These are phyloP conservation scores for Cylindricascospora bacillispora DNA, from an alignment of 1,139 yeast species.

Conservation along the genomic window DNA sequence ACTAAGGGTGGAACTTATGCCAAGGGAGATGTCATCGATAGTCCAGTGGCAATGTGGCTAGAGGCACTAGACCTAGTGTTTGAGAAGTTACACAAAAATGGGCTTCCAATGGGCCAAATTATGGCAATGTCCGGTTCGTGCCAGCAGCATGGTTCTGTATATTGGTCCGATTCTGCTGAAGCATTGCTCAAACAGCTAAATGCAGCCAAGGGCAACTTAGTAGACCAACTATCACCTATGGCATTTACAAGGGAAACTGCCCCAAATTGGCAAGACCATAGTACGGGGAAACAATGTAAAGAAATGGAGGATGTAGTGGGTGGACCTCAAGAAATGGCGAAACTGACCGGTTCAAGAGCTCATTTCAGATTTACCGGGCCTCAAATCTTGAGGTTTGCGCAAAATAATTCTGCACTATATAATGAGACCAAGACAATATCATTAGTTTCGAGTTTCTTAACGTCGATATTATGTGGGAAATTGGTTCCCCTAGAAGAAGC, in stretches of 20 bases:
- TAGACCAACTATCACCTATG: conserved; percentile 33
- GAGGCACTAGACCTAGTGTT: conserved; percentile 66
- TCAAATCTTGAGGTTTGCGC: conserved; percentile 66
- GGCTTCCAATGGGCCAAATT: conserved; percentile 49
- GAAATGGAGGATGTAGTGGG: conserved; percentile 44
- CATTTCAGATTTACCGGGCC: conserved; percentile 87
- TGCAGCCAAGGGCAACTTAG: conserved; percentile 22
- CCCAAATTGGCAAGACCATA: conserved; percentile 94
- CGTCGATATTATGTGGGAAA: conserved; percentile 56
- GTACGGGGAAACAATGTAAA: conserved; percentile 58
- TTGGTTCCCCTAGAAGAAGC: conserved; percentile 61
- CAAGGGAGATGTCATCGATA: conserved; percentile 38
- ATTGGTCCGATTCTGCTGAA: conserved; percentile 47
- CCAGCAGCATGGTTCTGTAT: conserved; percentile 89
- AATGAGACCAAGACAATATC: conserved; percentile 48
- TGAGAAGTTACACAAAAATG: conserved; percentile 27
- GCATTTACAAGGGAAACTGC: conserved; percentile 55
- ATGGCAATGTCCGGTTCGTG: conserved; percentile 73
- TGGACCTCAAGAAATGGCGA: conserved; percentile 52
- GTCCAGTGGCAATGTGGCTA: conserved; percentile 88
- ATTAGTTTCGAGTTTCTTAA: conserved; percentile 66
- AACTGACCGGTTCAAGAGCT: conserved; percentile 72
- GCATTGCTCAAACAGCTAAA: conserved; percentile 28
- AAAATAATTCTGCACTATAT: conserved; percentile 42
- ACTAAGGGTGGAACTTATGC: conserved; percentile 61